These are phyloP conservation scores for Cymbopogon citratus DNA, from an alignment of 176 grass and related monocot species.

Conservation along the genomic window DNA sequence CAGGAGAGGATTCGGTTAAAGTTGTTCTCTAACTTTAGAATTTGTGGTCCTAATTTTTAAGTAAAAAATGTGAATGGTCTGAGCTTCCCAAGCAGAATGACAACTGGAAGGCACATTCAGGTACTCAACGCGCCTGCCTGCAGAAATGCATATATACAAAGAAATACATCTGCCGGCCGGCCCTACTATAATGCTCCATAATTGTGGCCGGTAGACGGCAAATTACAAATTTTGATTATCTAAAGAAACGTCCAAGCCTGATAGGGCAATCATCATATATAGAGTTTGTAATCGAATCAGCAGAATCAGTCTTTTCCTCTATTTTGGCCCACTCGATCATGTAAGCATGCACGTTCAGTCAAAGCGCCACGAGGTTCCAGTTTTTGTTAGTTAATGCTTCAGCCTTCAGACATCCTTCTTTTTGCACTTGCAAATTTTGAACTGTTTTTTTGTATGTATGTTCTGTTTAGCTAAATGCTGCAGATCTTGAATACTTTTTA, in stretches of 20 bases:
- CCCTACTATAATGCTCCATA: neutral
- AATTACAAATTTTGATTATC: constrained; percentile 11
- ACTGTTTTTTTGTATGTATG: neutral
- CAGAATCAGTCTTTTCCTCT: neutral
- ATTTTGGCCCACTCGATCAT: neutral
- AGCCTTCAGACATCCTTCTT: neutral
- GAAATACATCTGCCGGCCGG: constrained; percentile 1
- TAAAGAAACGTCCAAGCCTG: constrained; percentile 1
- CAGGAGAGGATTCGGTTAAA: neutral
- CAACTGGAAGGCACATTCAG: constrained; percentile 13
- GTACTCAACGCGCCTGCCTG: constrained; percentile 1
- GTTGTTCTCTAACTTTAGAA: neutral
- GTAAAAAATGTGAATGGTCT: neutral
- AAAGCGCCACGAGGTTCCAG: constrained; percentile 6
- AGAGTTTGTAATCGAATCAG: constrained; percentile 41
- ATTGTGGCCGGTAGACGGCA: neutral
- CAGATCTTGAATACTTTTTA: neutral
- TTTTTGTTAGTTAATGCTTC: neutral
- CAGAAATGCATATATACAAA: constrained; percentile 11
- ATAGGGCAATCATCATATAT: constrained; percentile 26
- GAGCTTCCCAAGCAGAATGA: neutral
- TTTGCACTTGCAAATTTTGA: neutral
- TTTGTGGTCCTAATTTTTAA: neutral
- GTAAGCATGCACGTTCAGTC: constrained; percentile 7
- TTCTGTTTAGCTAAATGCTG: neutral